Evolutionary conservation across 768 basidiomycete species (phyloP).

Genomic region (Tulasnella sp.): DNA sequence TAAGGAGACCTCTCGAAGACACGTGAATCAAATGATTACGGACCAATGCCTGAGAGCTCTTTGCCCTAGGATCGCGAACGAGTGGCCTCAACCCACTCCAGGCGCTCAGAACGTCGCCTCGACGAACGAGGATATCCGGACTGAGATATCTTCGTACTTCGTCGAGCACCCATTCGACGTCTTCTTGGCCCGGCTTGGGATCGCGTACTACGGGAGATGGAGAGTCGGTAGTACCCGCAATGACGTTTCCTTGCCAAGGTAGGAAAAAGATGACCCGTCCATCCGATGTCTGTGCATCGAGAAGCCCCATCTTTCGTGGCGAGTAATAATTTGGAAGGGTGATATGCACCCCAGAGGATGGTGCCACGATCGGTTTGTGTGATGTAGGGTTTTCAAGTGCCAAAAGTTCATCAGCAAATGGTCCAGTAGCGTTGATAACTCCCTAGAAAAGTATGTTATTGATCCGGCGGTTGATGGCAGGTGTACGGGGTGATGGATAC

Average conservation of each 20-base stretch:
- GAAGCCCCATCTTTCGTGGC: constrained; percentile 84
- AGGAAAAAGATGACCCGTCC: constrained; percentile 98
- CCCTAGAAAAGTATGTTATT: constrained; percentile 36
- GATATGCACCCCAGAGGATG: constrained; percentile 90
- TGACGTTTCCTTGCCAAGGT: constrained; percentile 96
- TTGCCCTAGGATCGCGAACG: constrained; percentile 65
- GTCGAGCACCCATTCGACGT: constrained; percentile 92
- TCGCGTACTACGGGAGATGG: constrained; percentile 58
- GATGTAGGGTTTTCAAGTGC: constrained; percentile 58
- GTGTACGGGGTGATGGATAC: constrained; percentile 26
- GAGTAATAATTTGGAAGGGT: constrained; percentile 96
- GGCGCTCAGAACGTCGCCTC: constrained; percentile 89
- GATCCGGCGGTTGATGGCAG: background rate
- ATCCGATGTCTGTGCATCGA: constrained; percentile 91
- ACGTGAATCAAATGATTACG: constrained; percentile 88
- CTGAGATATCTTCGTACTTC: constrained; percentile 86
- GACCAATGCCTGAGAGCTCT: constrained; percentile 76
- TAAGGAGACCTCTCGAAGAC: constrained; percentile 66
- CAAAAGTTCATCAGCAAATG: constrained; percentile 78
- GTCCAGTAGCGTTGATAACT: constrained; percentile 93
- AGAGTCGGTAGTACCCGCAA: constrained; percentile 92
- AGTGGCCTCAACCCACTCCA: constrained; percentile 90
- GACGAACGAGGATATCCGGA: constrained; percentile 84
- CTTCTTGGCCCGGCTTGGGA: constrained; percentile 78
- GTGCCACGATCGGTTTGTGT: constrained; percentile 78